phyloP scores from a whole-genome alignment of 164 flowering plant genomes.

The Hamamelis virginiana region DNA sequence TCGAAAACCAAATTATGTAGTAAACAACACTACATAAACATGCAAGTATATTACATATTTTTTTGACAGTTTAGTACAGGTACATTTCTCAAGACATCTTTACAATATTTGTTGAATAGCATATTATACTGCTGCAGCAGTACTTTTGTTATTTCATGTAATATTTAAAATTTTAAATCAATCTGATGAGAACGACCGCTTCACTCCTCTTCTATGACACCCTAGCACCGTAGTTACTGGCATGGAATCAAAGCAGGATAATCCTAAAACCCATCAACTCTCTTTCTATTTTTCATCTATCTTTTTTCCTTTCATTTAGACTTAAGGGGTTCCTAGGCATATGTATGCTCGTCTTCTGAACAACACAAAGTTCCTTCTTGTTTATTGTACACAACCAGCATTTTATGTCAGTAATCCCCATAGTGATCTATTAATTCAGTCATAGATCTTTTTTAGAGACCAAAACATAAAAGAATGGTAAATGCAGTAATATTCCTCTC shows the following conservation, averaged over 20 bases:
- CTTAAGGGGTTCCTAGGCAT: background rate
- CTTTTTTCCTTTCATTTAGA: background rate
- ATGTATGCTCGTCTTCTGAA: background rate
- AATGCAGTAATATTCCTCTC: background rate
- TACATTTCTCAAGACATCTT: too few relatives aligned
- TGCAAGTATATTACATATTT: too few relatives aligned
- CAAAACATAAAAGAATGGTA: slow-evolving; percentile 1
- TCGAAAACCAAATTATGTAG: background rate
- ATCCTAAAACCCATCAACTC: too few relatives aligned
- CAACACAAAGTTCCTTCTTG: background rate
- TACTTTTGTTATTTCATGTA: too few relatives aligned
- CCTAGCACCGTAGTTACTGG: too few relatives aligned
- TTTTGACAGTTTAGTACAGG: too few relatives aligned
- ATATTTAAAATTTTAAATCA: too few relatives aligned
- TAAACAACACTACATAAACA: background rate
- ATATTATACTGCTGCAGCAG: too few relatives aligned
- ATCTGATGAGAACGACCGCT: background rate
- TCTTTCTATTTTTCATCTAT: background rate
- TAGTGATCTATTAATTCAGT: background rate
- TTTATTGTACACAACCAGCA: background rate
- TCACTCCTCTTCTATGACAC: background rate
- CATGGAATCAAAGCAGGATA: too few relatives aligned
- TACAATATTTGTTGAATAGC: too few relatives aligned
- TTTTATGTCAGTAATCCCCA: background rate
- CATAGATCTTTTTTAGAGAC: background rate